Evolutionary conservation across 164 flowering plant genomes (phyloP).

Genomic region (Piper longum): DNA sequence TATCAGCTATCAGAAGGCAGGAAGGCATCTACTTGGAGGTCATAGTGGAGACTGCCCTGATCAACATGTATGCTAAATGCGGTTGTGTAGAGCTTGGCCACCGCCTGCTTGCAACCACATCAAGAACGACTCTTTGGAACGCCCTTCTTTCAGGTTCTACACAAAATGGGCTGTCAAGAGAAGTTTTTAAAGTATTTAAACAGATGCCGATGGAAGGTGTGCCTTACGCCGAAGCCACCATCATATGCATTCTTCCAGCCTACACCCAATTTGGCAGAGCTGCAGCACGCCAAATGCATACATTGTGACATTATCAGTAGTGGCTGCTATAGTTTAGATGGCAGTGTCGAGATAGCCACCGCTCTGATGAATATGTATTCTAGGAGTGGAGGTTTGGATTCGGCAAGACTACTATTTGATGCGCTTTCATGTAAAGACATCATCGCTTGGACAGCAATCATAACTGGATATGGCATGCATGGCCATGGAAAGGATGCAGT

Average conservation of each 20-base stretch:
- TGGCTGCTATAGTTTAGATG: conserved; percentile 22
- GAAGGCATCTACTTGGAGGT: conserved; percentile 30
- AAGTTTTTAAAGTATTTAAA: conserved; percentile 49
- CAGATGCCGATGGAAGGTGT: conserved; percentile 38
- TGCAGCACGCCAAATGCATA: conserved; percentile 41
- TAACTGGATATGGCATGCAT: conserved; percentile 54
- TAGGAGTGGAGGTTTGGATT: conserved; percentile 50
- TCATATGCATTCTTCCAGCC: conserved; percentile 54
- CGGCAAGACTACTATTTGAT: conserved; percentile 39
- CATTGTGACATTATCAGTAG: conserved; percentile 40
- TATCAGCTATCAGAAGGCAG: conserved; percentile 31
- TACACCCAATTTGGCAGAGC: conserved; percentile 44
- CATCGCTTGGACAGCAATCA: conserved; percentile 49
- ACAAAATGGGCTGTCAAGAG: conserved; percentile 30
- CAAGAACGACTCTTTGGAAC: conserved; percentile 54
- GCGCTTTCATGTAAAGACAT: conserved; percentile 34
- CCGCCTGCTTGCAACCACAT: conserved; percentile 27
- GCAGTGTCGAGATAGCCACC: conserved; percentile 32
- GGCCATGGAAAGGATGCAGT: conserved; percentile 47
- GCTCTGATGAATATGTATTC: conserved; percentile 49
- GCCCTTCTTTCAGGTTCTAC: conserved; percentile 49
- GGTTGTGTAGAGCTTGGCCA: conserved; percentile 22
- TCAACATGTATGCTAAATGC: conserved; percentile 65
- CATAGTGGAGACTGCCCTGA: conserved; percentile 49
- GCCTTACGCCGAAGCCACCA: conserved; percentile 34